Conservation (phyloP, 192 early-diverging fungal species). For the Coemansia sp. region DNA sequence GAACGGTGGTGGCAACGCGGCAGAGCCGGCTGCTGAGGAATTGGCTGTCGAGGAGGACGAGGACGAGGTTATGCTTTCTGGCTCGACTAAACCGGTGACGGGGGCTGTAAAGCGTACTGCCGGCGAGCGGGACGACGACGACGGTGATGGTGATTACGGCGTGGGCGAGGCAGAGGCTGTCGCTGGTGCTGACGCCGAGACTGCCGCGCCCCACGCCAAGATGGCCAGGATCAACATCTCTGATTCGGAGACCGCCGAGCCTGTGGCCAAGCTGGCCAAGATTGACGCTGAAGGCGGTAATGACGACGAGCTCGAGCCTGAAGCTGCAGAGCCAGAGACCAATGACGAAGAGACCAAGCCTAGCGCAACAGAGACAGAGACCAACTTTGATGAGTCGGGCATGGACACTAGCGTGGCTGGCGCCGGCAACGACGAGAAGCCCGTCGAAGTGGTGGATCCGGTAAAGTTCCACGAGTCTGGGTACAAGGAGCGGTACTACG, state of each 20-base stretch:
- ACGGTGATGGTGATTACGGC: not conserved
- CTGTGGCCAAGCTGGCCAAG: slow-evolving; percentile 12
- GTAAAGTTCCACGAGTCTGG: slow-evolving; percentile 74
- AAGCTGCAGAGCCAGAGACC: not conserved
- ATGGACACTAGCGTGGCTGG: slow-evolving; percentile 63
- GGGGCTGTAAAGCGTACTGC: slow-evolving; percentile 45
- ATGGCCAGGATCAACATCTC: not conserved
- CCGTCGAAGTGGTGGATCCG: slow-evolving; percentile 39
- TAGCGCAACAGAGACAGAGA: slow-evolving; percentile 13
- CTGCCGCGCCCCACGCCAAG: not conserved
- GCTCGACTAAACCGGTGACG: slow-evolving; percentile 14
- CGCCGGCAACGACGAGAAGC: slow-evolving; percentile 41
- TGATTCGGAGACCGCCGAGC: slow-evolving; percentile 12
- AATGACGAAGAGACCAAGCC: slow-evolving; percentile 17
- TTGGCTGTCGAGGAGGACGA: slow-evolving; percentile 6
- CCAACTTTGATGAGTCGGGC: slow-evolving; percentile 38
- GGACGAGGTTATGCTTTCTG: slow-evolving; percentile 23
- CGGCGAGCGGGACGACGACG: slow-evolving; percentile 47
- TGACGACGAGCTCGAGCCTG: not conserved
- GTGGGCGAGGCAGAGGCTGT: not conserved
- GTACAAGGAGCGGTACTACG: slow-evolving; percentile 74
- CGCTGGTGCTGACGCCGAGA: not conserved
- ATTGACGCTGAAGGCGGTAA: slow-evolving; percentile 2
- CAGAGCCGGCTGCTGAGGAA: not conserved
- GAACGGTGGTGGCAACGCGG: slow-evolving; percentile 34